Conservation (phyloP, 176 grass and related monocot species). For the Metroxylon sagu region DNA sequence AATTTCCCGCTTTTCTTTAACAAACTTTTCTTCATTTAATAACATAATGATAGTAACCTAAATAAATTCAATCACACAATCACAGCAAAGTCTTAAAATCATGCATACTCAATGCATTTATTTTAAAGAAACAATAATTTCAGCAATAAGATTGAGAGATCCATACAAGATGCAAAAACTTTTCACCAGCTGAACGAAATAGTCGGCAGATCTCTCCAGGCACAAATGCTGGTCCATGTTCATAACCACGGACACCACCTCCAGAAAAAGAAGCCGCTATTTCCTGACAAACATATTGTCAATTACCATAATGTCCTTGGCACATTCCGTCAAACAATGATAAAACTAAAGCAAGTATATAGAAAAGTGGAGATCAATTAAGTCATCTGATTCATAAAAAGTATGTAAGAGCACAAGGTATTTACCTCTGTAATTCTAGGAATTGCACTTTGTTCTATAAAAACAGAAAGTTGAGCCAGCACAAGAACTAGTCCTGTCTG, state of each 20-base stretch:
- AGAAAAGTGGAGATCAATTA: no score
- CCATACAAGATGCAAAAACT: conserved; percentile 82
- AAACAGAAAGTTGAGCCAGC: conserved; percentile 84
- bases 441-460: conserved; percentile 79
- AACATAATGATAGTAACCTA: no score
- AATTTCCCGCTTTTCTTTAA: no score
- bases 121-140: no score
- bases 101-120: no score
- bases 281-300: conserved; percentile 46
- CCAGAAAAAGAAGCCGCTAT: conserved; percentile 89
- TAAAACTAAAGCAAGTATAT: conserved; percentile 9
- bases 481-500: conserved; percentile 61
- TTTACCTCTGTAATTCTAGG: conserved; percentile 91
- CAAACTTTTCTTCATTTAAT: no score
- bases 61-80: no score
- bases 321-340: background rate
- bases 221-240: conserved; percentile 88
- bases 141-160: background rate
- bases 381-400: no score
- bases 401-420: background rate
- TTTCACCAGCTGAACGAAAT: conserved; percentile 85
- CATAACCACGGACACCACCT: conserved; percentile 58
- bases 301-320: conserved; percentile 3
- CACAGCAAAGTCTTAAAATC: no score
- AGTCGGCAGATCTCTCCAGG: conserved; percentile 94